A percentile compares a stretch with the other conserved stretches of the same genome.
phyloP scores from a whole-genome alignment of 805 yeast genomes.

The Saccharomycopsis amapae region DNA sequence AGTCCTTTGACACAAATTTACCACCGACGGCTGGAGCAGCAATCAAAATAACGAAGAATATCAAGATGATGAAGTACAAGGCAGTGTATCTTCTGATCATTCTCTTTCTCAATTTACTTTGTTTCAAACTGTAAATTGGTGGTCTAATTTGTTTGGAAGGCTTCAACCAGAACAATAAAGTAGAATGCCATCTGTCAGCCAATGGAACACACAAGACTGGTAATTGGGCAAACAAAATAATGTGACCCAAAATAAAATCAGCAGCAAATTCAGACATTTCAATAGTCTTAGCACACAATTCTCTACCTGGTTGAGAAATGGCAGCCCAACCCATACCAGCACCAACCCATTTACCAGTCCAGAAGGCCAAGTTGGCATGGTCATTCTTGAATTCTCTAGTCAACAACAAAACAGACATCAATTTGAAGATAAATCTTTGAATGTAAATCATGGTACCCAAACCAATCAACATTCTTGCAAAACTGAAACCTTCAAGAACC shows the following conservation, averaged over 20 bases:
- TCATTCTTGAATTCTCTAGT: conserved; percentile 59
- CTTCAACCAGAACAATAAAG: conserved; percentile 59
- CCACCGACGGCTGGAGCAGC: conserved; percentile 41
- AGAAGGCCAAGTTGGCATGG: conserved; percentile 62
- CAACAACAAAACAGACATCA: conserved; percentile 42
- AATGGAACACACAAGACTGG: conserved; percentile 59
- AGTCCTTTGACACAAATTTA: conserved; percentile 25
- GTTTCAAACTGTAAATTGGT: conserved; percentile 34
- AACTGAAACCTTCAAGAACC: conserved; percentile 61
- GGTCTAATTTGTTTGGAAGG: conserved; percentile 38
- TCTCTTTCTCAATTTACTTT: conserved; percentile 33
- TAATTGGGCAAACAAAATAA: conserved; percentile 48
- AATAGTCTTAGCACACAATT: conserved; percentile 51
- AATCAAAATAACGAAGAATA: conserved; percentile 35
- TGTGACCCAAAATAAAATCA: conserved; percentile 55
- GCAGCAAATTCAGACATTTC: conserved; percentile 65
- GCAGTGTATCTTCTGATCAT: conserved; percentile 40
- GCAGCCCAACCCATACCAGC: conserved; percentile 57
- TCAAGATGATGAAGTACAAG: conserved; percentile 37
- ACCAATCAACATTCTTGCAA: conserved; percentile 54
- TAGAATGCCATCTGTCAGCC: conserved; percentile 59
- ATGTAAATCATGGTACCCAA: conserved; percentile 47
- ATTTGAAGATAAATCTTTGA: conserved; percentile 51
- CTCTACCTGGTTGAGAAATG: conserved; percentile 58
- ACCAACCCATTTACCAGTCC: conserved; percentile 69